Base-by-base conservation (phyloP, 2,329 filamentous ascomycete genomes). In the Trichoderma arundinaceum region DNA sequence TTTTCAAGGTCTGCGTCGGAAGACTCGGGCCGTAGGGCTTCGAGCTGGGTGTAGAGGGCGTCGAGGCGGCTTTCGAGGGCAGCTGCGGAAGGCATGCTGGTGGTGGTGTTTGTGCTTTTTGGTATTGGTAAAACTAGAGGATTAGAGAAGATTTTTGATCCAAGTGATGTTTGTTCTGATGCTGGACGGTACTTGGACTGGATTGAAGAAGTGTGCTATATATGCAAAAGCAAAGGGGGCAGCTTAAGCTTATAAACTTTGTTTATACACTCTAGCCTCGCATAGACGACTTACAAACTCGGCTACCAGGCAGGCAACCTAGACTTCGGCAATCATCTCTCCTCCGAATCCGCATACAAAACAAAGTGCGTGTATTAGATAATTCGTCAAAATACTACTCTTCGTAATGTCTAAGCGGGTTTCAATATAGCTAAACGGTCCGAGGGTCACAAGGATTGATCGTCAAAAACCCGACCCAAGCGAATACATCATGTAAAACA, bases 31-130 rank as follows among this genome's bases (percentile, higher is more conserved):
- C 38, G 38, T 8, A 62, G 48, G 35, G 33, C 15, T 35, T 41
- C 39, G 38, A 41, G 39, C 17, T 52, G 38, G 48, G 35, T 15
- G 59, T 52, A 62, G 48, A 62, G n/a, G 4, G 38, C 32, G n/a
- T 52, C 17, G 35, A 62, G 48, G 32, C 57, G 57, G 15, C 4
- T 32, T 35, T 62, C 48, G 48, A 62, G 15, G 48, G 28, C 3
- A 1, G 32, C 33, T 19, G 57, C 32, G 32, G 57, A 49, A 22
- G 44, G 32, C 57, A 60, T 60, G 32, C 3, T 60, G 57, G n/a
- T 8, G 4, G 22, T 28, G 22, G 22, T 28, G 22, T 28, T 28
- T 28, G 22, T 38, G 41, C 8, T 22, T 15, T 44, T 22, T 46
- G 12, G n/a, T 33, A 17, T 59, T 33, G 7, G 8, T 19, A 15